Evolutionary conservation across 139 green algal species (phyloP).

Genomic region (Nannochloris sp.): DNA sequence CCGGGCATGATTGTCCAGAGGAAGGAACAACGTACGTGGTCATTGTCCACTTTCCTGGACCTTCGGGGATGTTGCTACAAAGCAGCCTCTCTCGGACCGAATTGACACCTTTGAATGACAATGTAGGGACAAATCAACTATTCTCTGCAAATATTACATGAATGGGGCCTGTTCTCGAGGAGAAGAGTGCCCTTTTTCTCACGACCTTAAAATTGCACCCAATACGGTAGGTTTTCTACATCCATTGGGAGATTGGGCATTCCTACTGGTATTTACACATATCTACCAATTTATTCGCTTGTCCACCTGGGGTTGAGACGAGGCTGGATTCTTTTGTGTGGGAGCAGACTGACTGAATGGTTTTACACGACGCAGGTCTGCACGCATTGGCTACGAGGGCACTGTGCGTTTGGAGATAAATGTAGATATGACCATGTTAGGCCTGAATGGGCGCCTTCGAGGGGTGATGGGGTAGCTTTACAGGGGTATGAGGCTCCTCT

Average conservation of each 20-base stretch:
- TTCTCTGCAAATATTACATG: constrained; percentile 7
- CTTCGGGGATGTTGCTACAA: no score
- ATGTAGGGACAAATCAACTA: not conserved
- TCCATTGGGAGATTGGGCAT: not conserved
- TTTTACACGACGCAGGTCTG: constrained; percentile 35
- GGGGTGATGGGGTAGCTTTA: not conserved
- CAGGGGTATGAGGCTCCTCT: not conserved
- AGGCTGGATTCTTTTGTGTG: no score
- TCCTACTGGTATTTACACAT: no score
- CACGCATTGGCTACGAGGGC: constrained; percentile 45
- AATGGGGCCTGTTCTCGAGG: constrained; percentile 3
- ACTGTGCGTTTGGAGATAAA: constrained; percentile 45
- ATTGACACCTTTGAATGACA: no score
- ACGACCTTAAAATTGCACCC: not conserved
- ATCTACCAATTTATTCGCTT: no score
- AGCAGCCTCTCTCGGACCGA: no score
- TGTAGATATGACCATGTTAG: constrained; percentile 25
- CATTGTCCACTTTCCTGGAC: no score
- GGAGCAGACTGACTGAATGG: no score
- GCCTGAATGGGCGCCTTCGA: constrained; percentile 18
- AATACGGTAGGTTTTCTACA: constrained; percentile 3
- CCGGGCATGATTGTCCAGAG: no score
- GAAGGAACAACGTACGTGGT: no score
- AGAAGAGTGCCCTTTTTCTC: constrained; percentile 4
- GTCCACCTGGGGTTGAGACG: no score